Evolutionary conservation across 768 basidiomycete genomes (phyloP), one percentile per base, ranked within the genome.

Genomic region (Lactarius quietus): DNA sequence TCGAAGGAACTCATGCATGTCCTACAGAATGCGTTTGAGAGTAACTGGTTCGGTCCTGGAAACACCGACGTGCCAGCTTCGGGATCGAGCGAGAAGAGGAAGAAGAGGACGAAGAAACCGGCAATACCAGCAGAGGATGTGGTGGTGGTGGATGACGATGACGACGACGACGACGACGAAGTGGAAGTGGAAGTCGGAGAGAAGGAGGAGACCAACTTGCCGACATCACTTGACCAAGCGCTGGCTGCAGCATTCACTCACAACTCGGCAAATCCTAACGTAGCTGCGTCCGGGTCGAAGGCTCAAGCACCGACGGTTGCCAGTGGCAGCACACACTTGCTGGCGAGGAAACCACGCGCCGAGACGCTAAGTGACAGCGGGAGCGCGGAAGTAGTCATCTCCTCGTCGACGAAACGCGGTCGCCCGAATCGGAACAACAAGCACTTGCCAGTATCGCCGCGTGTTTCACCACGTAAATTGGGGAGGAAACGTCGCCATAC

Each of bases 21-120:
- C 3, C 64, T 68, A 23, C 59, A 59, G n/a, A 52, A 41, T 23
- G 67, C 64, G 9, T 66, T 68, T 31, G 60, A 51, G 33, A 38
- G 12, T 14, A 38, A 38, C 14, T 38, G 38, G 38, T 9, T 2
- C 36, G 12, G 36, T 7, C 6, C 12, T 12, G 12, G 12, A 14
- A 23, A 5, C 8, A 7, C 38, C 3, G 15, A 10, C n/a, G n/a
- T n/a, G n/a, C n/a, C n/a, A n/a, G n/a, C n/a, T 10, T 15, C 45
- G 26, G 23, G 43, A 33, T 4, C 29, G 26, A 65, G 43, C 33
- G 48, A 8, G 8, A 28, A 3, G 23, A 29, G n/a, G n/a, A 36
- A 18, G 39, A 18, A 9, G 45, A 23, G 17, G 54, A 51, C 6
- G 33, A 52, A 9, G 6, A 9, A 20, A 4, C n/a, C n/a, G n/a